Evolutionary conservation across 495 filamentous ascomycete genomes (phyloP), one percentile per base, ranked within the genome.

Genomic region (Sabuloglossum arenarium): DNA sequence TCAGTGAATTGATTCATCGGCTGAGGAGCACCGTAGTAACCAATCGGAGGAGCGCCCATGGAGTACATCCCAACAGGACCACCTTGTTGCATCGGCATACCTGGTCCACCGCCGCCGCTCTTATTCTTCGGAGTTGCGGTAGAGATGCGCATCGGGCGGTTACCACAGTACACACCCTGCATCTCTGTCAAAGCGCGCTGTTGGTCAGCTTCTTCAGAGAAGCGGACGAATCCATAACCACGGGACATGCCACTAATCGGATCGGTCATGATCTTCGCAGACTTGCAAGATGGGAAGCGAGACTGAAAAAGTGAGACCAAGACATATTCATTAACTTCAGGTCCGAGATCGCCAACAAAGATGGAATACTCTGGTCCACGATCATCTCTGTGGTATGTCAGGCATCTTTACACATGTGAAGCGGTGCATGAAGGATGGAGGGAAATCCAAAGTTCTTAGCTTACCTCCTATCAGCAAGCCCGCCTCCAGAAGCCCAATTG

Each of bases 1-100:
- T 99, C 91, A 31, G 91, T 99, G 73, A 99, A 99, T 70, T 99
- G 91, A 70, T 99, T 99, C 91, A 99, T 99, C 16, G 88, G 88
- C 71, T 94, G 88, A 55, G 82, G 81, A 58, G 81, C 78, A 57
- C 84, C 85, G 67, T 87, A 90, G 73, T 82, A 88, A 53, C 79
- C 80, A 72, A 88, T 81, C 19, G 82, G 83, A 58, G 85, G 85
- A 59, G 76, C 82, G 61, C 82, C 81, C 83, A 87, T 87, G 12
- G 67, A 64, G 60, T 83, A 82, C 66, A 73, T 70, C 25, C 69
- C 69, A 25, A 73, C 59, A 57, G 72, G 74, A 8, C 70, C 71
- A n/a, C 49, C 58, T 28, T 29, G 64, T 59, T 14, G 63, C 56
- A 51, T 46, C 56, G 71, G 69, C 66, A 75, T 76, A 64, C 73